phyloP scores from a whole-genome alignment of 2,329 filamentous ascomycete species.

The Fusarium sambucinum region DNA sequence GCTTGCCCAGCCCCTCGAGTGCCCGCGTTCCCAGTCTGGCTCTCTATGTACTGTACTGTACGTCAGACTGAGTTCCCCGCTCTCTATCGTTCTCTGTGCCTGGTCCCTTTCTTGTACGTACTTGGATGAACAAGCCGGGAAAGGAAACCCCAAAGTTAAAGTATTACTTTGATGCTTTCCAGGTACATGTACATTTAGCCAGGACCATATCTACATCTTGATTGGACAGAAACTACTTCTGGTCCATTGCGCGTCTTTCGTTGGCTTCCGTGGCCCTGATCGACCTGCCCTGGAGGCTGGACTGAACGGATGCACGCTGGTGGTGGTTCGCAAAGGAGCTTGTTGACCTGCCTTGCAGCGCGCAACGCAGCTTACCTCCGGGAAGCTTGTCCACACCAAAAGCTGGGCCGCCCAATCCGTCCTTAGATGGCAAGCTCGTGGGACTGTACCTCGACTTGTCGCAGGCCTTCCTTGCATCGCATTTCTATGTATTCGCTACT shows the following conservation, averaged over 20 bases:
- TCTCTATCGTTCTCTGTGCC: conserved; percentile 4
- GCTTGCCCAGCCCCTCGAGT: conserved; percentile 38
- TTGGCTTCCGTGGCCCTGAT: conserved; percentile 26
- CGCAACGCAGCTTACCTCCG: conserved; percentile 32
- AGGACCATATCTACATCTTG: conserved; percentile 8
- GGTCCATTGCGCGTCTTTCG: conserved; percentile 35
- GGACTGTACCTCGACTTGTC: conserved; percentile 34
- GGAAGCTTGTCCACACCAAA: conserved; percentile 39
- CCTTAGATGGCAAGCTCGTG: conserved; percentile 37
- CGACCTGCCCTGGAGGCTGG: conserved; percentile 21
- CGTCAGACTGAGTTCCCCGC: conserved; percentile 12
- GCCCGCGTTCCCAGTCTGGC: conserved; percentile 13
- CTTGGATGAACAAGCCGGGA: conserved; percentile 26
- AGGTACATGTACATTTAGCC: conserved; percentile 9
- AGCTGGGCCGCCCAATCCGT: conserved; percentile 37
- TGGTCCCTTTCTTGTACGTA: not conserved
- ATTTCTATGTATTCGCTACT: conserved; percentile 41
- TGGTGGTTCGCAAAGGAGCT: conserved; percentile 30
- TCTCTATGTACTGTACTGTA: not conserved
- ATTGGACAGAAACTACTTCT: conserved; percentile 22
- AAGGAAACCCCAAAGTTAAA: conserved; percentile 26
- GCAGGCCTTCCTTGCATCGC: conserved; percentile 33
- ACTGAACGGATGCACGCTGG: conserved; percentile 2
- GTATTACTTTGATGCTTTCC: conserved; percentile 25
- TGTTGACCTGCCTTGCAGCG: conserved; percentile 13